Conservation (phyloP, 108 stramenopile genomes). For the Mediolabrus comicus region DNA sequence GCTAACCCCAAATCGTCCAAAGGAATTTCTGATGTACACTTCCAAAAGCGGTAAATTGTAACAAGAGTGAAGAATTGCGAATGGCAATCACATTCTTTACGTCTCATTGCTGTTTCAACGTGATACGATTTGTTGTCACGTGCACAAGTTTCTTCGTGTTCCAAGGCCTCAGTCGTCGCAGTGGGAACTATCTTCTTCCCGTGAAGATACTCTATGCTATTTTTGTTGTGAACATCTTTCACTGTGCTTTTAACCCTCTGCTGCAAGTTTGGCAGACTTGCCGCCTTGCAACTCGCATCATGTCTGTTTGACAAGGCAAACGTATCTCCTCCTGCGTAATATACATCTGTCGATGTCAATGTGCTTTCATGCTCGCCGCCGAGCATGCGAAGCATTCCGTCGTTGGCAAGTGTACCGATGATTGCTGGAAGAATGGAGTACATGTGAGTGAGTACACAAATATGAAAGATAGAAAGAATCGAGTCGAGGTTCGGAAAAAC, state of each 20-base stretch:
- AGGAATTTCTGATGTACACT: slow-evolving; percentile 50
- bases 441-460: neutral
- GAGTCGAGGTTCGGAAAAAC: no score
- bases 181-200: slow-evolving; percentile 5
- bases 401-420: slow-evolving; percentile 65
- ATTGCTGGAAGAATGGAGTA: neutral
- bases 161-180: slow-evolving; percentile 14
- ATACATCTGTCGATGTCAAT: slow-evolving; percentile 42
- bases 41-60: slow-evolving; percentile 78
- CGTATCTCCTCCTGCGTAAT: slow-evolving; percentile 56
- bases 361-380: slow-evolving; percentile 20
- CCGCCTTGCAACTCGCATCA: slow-evolving; percentile 55
- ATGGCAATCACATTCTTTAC: slow-evolving; percentile 77
- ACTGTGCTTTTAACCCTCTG: slow-evolving; percentile 7
- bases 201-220: slow-evolving; percentile 27
- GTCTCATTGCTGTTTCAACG: slow-evolving; percentile 52
- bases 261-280: slow-evolving; percentile 36
- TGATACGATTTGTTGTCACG: slow-evolving; percentile 80
- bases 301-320: slow-evolving; percentile 50
- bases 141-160: slow-evolving; percentile 42
- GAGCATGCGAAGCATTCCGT: slow-evolving; percentile 61
- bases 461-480: no score
- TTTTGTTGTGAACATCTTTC: slow-evolving; percentile 10
- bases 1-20: slow-evolving; percentile 59
- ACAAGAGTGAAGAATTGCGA: slow-evolving; percentile 51